Evolutionary conservation across 78 protist genomes (phyloP), one percentile per base, ranked within the genome.

Genomic region (Capsaspora owczarzaki): DNA sequence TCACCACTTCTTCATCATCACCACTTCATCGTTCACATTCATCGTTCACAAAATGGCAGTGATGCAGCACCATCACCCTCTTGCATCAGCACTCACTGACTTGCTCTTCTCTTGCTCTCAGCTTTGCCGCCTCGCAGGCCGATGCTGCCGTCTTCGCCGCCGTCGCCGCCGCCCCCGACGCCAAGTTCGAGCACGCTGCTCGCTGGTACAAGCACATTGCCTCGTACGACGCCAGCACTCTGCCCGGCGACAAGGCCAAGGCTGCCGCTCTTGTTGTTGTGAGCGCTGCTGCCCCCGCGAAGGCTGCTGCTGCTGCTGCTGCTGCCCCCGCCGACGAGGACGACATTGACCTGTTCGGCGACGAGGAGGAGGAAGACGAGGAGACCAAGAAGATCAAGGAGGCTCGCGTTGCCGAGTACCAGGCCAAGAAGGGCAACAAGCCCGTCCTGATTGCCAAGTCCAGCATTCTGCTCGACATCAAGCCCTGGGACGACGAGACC

Each of bases 401-500:
- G 53, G 47, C 79, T 47, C 60, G 85, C 43, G 29, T 31, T 40
- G 87, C 85, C 37, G 91, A 76, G 41, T 79, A 37, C 46, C 89
- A 51, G 43, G 63, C 56, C 68, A 82, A 81, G 82, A 85, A 84
- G 85, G 85, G 80, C 74, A 81, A 61, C 41, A 46, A 80, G 85
- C 80, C 69, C 47, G 38, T 41, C 31, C n/a, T 53, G 6, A 14
- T 69, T 61, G 66, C 82, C 42, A 92, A 92, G 89, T 89, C 94
- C 10, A 66, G 76, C 44, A 81, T 93, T 74, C 37, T 87, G 43
- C 22, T 91, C 61, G 95, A 91, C 70, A 92, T 93, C 70, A 93
- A 93, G 86, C 93, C 94, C 19, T 93, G 92, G 93, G 97, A 89
- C 61, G 94, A 88, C 51, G 84, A 72, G 76, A 93, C 94, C 20